Conservation (phyloP, 2,329 filamentous ascomycete genomes). For the Fusarium sp. region DNA sequence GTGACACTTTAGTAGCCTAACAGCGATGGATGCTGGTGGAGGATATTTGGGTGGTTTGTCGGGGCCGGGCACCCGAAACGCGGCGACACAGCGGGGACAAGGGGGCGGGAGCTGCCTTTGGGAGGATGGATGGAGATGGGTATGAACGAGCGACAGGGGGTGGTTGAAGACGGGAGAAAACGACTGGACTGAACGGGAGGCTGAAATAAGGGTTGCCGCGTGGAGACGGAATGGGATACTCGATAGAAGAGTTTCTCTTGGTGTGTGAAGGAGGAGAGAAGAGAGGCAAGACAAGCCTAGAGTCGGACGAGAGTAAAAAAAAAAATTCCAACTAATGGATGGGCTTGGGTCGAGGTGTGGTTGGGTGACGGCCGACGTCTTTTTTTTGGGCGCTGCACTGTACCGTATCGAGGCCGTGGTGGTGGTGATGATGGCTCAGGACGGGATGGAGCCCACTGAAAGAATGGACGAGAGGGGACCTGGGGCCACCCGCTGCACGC, state of each 20-base stretch:
- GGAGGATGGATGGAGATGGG: slow-evolving; percentile 6
- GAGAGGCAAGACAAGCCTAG: slow-evolving; percentile 31
- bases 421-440: slow-evolving; percentile 18
- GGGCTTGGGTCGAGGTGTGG: slow-evolving; percentile 15
- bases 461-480: neutral
- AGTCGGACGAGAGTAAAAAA: slow-evolving; percentile 11
- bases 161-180: slow-evolving; percentile 29
- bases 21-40: slow-evolving; percentile 23
- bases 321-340: slow-evolving; percentile 33
- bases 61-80: slow-evolving; percentile 36
- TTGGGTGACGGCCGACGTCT: slow-evolving; percentile 17
- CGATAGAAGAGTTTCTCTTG: neutral
- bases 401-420: slow-evolving; percentile 23
- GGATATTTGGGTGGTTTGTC: slow-evolving; percentile 32
- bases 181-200: slow-evolving; percentile 18
- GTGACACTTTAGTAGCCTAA: slow-evolving; percentile 23
- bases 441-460: slow-evolving; percentile 2
- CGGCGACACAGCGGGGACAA: slow-evolving; percentile 32
- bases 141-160: slow-evolving; percentile 42
- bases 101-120: slow-evolving; percentile 10
- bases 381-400: slow-evolving; percentile 34
- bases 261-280: slow-evolving; percentile 15
- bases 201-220: slow-evolving; percentile 16
- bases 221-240: slow-evolving; percentile 32
- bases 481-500: neutral